Base-by-base conservation (phyloP, 345 rosid species). In the Eucalyptus victrix region DNA sequence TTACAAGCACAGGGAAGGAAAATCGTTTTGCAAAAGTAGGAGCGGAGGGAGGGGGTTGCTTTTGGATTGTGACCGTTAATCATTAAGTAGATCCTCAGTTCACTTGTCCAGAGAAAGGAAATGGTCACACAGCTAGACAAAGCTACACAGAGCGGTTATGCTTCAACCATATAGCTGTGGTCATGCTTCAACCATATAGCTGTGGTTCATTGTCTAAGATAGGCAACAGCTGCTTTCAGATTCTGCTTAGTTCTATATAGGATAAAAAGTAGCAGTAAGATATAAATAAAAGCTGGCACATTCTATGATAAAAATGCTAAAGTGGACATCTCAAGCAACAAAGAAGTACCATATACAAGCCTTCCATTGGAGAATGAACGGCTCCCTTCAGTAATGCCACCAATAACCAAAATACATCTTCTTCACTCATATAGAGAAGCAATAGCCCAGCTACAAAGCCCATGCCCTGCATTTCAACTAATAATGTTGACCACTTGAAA, bases 351-450 rank as follows among this genome's bases (percentile, higher is more conserved):
- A 95, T 96, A 92, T 96, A 98, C 90, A 98, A 91, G 91, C 99
- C 99, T 93, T 97, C 99, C 97, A 97, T 96, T 45, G 99, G 99
- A 87, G 99, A 95, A 92, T 96, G 99, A 86, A 97, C 98, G 58
- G 98, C 97, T 91, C 99, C 99, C 93, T 98, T 97, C 86, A 98
- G 94, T 90, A 98, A 94, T 56, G 99, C 99, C 91, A 98, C 99
- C 92, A 97, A 91, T 91, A 98, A 91, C 99, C 99, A 98, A 91
- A 97, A 98, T 18, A 96, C 99, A 92, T 98, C 99, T 91, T 98
- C 99, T 93, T 98, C 99, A 16, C 99, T 95, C 99, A 98, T 98
- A 93, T 96, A 96, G 87, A 98, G 99, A 93, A 98, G 98, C 91
- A 98, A 94, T 87, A 98, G 92, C 88, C 98, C 99, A 8, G 99